Evolutionary conservation across 23 red algal genomes (phyloP).

Genomic region (Cyanidiococcus yangmingshanensis): DNA sequence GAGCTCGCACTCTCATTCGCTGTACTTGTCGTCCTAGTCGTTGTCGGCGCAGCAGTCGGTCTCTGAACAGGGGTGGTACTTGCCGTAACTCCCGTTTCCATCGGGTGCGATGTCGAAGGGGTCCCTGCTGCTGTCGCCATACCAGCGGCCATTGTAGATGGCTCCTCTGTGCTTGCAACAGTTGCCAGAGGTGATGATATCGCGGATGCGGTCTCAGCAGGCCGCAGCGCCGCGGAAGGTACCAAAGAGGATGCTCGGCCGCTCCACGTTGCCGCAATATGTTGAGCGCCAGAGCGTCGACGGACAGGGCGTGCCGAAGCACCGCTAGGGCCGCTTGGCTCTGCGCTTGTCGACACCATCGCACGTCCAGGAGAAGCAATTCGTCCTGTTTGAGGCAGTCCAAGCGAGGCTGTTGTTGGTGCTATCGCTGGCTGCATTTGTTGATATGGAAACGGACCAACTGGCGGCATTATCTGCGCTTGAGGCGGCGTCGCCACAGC

Average conservation of each 20-base stretch:
- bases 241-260: not conserved
- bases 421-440: no score
- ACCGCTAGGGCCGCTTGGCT: not conserved
- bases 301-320: not conserved
- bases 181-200: no score
- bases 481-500: not conserved
- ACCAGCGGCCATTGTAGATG: not conserved
- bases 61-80: not conserved
- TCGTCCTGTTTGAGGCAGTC: no score
- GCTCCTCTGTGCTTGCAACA: no score
- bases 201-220: not conserved
- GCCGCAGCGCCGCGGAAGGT: not conserved
- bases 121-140: no score
- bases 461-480: not conserved
- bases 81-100: not conserved
- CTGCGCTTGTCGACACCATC: no score
- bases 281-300: not conserved
- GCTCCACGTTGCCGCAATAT: not conserved
- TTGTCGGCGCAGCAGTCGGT: not conserved
- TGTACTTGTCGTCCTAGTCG: not conserved
- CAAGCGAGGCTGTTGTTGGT: no score
- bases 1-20: not conserved
- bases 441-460: not conserved
- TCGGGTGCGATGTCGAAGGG: not conserved
- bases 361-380: no score